Conservation (phyloP, 2,329 filamentous ascomycete species). For the Triangularia verruculosa region DNA sequence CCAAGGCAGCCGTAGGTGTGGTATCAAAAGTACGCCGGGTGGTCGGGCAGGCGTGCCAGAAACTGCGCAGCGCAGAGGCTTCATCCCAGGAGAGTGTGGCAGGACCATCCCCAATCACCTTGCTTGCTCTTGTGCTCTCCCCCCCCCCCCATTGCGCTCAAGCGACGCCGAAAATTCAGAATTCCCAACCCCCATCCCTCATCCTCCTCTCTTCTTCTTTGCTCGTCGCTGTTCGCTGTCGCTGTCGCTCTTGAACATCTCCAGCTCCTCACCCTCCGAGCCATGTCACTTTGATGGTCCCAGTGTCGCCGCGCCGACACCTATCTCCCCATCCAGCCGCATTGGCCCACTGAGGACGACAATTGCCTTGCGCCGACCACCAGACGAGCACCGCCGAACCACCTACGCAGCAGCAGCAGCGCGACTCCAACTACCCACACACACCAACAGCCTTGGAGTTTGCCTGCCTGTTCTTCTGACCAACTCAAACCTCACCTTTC, state of each 20-base stretch:
- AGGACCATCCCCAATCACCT: constrained; percentile 29
- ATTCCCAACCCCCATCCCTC: constrained; percentile 29
- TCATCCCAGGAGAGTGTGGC: constrained; percentile 24
- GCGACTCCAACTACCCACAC: constrained; percentile 8
- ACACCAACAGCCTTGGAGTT: constrained; percentile 13
- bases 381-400: constrained; percentile 13
- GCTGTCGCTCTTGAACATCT: constrained; percentile 15
- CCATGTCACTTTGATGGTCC: constrained; percentile 30
- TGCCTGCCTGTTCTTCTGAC: too few relatives aligned
- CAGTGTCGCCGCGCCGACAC: constrained; percentile 28
- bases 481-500: constrained; percentile 1
- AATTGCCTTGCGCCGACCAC: constrained; percentile 19
- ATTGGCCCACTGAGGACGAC: constrained; percentile 24
- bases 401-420: too few relatives aligned
- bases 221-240: constrained; percentile 18
- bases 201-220: constrained; percentile 22
- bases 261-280: constrained; percentile 21
- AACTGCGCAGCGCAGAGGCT: constrained; percentile 28
- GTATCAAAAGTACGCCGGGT: constrained; percentile 30
- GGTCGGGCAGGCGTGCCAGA: constrained; percentile 21
- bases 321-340: constrained; percentile 28
- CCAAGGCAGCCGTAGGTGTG: constrained; percentile 17
- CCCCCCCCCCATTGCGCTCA: constrained; percentile 28
- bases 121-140: constrained; percentile 27
- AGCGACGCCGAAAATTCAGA: constrained; percentile 30